phyloP scores from a whole-genome alignment of 352 stramenopile genomes.

The Plasmopara viticola region DNA sequence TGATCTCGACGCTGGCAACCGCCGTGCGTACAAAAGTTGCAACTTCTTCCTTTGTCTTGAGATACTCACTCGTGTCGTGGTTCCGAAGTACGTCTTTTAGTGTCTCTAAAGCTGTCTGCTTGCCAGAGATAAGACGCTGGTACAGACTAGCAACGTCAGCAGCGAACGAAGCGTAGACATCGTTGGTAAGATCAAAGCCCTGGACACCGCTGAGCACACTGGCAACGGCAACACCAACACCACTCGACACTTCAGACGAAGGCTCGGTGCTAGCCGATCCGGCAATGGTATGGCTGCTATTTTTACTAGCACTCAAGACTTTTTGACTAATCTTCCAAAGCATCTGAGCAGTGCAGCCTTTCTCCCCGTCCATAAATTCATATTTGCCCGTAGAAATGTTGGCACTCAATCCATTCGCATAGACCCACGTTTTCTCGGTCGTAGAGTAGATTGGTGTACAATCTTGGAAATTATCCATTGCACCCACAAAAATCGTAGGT shows the following conservation, averaged over 20 bases:
- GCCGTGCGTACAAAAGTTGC: slow-evolving; percentile 30
- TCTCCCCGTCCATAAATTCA: slow-evolving; percentile 47
- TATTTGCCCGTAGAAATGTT: slow-evolving; percentile 58
- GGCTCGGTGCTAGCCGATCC: slow-evolving; percentile 25
- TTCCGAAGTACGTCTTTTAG: slow-evolving; percentile 35
- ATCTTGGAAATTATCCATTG: slow-evolving; percentile 46
- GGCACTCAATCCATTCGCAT: slow-evolving; percentile 34
- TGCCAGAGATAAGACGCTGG: slow-evolving; percentile 40
- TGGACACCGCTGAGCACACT: slow-evolving; percentile 33
- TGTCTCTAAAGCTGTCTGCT: slow-evolving; percentile 31
- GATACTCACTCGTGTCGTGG: slow-evolving; percentile 33
- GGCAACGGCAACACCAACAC: slow-evolving; percentile 33
- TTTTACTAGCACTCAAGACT: slow-evolving; percentile 28
- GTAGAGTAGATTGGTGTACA: slow-evolving; percentile 24
- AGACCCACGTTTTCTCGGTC: slow-evolving; percentile 42
- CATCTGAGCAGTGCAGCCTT: slow-evolving; percentile 17
- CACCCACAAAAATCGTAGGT: slow-evolving; percentile 32
- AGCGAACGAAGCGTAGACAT: slow-evolving; percentile 36
- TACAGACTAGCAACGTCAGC: slow-evolving; percentile 46
- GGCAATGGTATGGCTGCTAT: slow-evolving; percentile 28
- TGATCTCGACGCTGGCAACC: slow-evolving; percentile 29
- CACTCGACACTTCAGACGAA: slow-evolving; percentile 26
- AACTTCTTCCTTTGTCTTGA: slow-evolving; percentile 28
- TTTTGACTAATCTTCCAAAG: slow-evolving; percentile 25
- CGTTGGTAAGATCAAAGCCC: slow-evolving; percentile 39